phyloP scores from a whole-genome alignment of 1,139 yeast species.

The Lodderomyces beijingensis region DNA sequence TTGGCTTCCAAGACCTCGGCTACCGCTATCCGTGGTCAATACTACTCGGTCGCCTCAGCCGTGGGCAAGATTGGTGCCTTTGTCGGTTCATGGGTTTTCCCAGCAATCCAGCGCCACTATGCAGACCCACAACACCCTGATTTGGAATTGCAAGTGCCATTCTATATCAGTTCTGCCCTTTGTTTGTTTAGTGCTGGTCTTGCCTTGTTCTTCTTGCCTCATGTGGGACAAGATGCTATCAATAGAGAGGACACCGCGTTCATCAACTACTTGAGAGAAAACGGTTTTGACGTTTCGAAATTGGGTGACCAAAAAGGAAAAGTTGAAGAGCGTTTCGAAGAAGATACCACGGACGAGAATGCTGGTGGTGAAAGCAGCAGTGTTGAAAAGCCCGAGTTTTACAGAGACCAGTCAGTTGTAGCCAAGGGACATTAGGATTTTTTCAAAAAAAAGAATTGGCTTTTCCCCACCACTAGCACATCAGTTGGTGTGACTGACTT shows the following conservation, averaged over 20 bases:
- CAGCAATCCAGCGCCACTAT: conserved; percentile 52
- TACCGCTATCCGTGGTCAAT: conserved; percentile 84
- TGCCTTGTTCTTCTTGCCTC: conserved; percentile 70
- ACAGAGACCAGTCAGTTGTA: no score
- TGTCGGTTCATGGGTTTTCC: conserved; percentile 86
- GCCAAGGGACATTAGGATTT: no score
- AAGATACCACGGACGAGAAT: conserved; percentile 2
- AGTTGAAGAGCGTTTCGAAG: conserved; percentile 4
- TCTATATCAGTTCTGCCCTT: conserved; percentile 74
- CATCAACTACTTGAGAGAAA: conserved; percentile 52
- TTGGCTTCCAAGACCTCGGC: conserved; percentile 85
- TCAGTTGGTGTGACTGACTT: no score
- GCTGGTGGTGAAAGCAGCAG: conserved; percentile 2
- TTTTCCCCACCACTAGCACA: no score
- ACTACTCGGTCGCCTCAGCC: conserved; percentile 90
- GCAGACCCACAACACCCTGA: conserved; percentile 29
- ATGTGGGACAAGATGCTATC: conserved; percentile 80
- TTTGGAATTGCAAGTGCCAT: conserved; percentile 67
- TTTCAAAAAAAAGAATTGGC: no score
- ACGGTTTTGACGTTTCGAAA: conserved; percentile 55
- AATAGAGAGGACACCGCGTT: conserved; percentile 72
- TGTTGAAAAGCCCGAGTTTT: neutral
- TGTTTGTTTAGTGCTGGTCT: conserved; percentile 69
- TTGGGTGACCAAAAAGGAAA: conserved; percentile 29
- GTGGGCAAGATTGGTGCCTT: conserved; percentile 90